A percentile compares a stretch with the other conserved stretches of the same genome.
phyloP scores from a whole-genome alignment of 345 rosid genomes.

The Syzygium aromaticum region DNA sequence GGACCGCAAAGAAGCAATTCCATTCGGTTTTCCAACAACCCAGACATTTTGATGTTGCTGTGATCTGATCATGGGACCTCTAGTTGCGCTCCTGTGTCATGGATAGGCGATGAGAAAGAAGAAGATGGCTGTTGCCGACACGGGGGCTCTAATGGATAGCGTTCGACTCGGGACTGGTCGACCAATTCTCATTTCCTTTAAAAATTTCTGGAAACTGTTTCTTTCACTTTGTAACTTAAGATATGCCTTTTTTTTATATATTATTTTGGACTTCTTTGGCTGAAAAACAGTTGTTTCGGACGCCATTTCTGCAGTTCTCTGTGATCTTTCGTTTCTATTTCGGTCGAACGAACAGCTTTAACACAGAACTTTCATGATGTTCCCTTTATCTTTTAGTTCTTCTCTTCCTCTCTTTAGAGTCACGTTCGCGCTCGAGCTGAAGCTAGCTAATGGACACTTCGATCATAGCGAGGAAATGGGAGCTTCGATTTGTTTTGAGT shows the following conservation, averaged over 20 bases:
- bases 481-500: not conserved
- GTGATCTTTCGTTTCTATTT: not conserved
- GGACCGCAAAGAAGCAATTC: not conserved
- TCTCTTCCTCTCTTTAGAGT: not conserved
- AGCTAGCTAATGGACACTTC: not conserved
- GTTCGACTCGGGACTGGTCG: not conserved
- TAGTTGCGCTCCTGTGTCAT: not conserved
- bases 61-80: not conserved
- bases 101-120: not conserved
- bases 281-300: not conserved
- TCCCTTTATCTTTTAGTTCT: not conserved
- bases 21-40: not conserved
- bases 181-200: not conserved
- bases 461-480: not conserved
- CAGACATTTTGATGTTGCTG: not conserved
- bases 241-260: not conserved
- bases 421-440: not conserved
- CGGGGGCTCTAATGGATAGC: not conserved
- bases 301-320: not conserved
- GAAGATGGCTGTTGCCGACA: not conserved
- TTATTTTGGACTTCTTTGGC: not conserved
- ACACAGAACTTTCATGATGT: not conserved
- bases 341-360: not conserved
- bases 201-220: not conserved
- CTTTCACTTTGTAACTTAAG: not conserved